Percentiles rank a stretch among this genome's conserved stretches.
Conservation (phyloP, 1,139 yeast genomes). For the Pichia sp. region DNA sequence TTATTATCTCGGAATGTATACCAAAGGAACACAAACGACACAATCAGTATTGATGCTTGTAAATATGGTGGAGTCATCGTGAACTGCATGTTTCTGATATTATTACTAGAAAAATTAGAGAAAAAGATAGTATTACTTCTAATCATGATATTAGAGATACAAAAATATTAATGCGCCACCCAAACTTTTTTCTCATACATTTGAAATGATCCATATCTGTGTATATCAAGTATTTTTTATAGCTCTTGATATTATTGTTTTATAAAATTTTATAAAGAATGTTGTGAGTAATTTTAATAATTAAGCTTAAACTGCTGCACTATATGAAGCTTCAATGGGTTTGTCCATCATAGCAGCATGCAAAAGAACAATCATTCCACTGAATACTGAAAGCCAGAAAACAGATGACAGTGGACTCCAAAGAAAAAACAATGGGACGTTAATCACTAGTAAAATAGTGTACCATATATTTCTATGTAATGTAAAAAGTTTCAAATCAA, state of each 20-base stretch:
- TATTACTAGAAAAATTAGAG: not conserved
- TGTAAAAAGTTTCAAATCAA: slow-evolving; percentile 49
- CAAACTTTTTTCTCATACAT: not conserved
- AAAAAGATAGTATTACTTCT: not conserved
- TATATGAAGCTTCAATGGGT: slow-evolving; percentile 92
- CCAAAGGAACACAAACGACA: slow-evolving; percentile 3
- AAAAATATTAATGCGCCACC: not conserved
- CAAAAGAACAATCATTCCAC: slow-evolving; percentile 68
- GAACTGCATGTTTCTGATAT: not conserved
- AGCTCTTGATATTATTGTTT: not conserved
- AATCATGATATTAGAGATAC: not conserved
- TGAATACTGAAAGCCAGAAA: slow-evolving; percentile 89
- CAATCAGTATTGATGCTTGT: not conserved
- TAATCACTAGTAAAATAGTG: slow-evolving; percentile 55
- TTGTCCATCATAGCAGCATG: slow-evolving; percentile 93
- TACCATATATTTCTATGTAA: slow-evolving; percentile 76
- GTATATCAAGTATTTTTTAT: too few relatives aligned
- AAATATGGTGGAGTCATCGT: not conserved
- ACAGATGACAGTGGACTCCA: slow-evolving; percentile 89
- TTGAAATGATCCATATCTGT: too few relatives aligned
- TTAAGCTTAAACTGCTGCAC: slow-evolving; percentile 47
- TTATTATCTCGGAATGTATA: not conserved
- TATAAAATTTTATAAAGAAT: not conserved
- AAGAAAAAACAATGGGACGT: slow-evolving; percentile 66
- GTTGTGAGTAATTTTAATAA: not conserved